A percentile compares a stretch with the other conserved stretches of the same genome.
These are phyloP conservation scores for Ganoderma lucidum DNA, from an alignment of 1,284 basidiomycete genomes.

Conservation along the genomic window DNA sequence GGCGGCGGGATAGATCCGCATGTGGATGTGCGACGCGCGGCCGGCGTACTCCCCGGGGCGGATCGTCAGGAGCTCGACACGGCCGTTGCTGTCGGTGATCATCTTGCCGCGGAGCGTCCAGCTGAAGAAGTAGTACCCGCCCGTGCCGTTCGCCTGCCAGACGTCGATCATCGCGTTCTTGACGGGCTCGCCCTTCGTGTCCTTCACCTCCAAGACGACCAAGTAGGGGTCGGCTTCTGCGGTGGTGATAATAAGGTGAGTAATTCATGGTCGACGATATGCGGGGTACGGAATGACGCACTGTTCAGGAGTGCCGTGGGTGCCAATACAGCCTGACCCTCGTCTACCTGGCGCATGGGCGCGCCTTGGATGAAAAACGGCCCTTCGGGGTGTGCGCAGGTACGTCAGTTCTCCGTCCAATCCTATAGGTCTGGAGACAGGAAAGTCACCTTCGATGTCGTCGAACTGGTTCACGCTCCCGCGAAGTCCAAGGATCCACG, in stretches of 20 bases:
- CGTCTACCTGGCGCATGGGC: slow-evolving; percentile 36
- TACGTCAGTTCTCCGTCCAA: neutral
- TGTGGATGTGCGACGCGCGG: slow-evolving; percentile 39
- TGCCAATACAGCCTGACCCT: slow-evolving; percentile 40
- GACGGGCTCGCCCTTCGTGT: slow-evolving; percentile 37
- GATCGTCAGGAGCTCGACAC: slow-evolving; percentile 38
- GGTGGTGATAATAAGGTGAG: neutral
- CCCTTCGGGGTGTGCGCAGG: slow-evolving; percentile 24
- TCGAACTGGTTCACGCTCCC: neutral
- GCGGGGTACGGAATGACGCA: slow-evolving; percentile 19
- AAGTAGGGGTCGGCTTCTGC: slow-evolving; percentile 37
- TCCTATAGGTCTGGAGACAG: neutral
- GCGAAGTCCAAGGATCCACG: slow-evolving; percentile 6
- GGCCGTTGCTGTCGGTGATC: slow-evolving; percentile 37
- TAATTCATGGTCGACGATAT: neutral
- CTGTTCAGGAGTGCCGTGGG: slow-evolving; percentile 33
- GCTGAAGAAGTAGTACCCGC: slow-evolving; percentile 35
- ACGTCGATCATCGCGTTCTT: slow-evolving; percentile 36
- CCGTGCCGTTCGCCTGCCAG: slow-evolving; percentile 40
- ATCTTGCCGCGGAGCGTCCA: slow-evolving; percentile 40
- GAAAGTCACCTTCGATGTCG: slow-evolving; percentile 14
- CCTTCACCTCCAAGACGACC: slow-evolving; percentile 33
- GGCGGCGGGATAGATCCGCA: slow-evolving; percentile 26
- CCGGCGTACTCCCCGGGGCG: slow-evolving; percentile 36
- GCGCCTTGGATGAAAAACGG: slow-evolving; percentile 39